phyloP scores from a whole-genome alignment of 2,329 filamentous ascomycete genomes.

The Nigrospora sphaerica region DNA sequence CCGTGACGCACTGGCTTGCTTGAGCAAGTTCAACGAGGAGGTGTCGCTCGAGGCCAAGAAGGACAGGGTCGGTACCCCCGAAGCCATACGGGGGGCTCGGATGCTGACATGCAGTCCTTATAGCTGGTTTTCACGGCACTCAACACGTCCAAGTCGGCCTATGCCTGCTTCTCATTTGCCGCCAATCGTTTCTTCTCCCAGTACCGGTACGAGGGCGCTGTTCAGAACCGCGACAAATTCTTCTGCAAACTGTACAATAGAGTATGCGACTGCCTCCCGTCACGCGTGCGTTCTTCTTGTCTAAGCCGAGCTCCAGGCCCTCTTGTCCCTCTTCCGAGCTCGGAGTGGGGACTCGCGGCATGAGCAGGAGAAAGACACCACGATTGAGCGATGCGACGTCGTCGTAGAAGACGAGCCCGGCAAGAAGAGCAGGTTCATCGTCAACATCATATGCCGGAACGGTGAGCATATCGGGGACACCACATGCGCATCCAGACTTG shows the following conservation, averaged over 20 bases:
- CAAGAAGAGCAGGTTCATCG: slow-evolving; percentile 65
- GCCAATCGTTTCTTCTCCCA: slow-evolving; percentile 64
- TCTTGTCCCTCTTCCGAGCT: slow-evolving; percentile 69
- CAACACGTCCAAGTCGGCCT: slow-evolving; percentile 75
- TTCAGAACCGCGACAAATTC: slow-evolving; percentile 52
- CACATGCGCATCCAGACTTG: not conserved
- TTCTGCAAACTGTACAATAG: slow-evolving; percentile 70
- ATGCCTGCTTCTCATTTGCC: slow-evolving; percentile 64
- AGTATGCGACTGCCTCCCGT: slow-evolving; percentile 27
- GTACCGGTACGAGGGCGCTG: slow-evolving; percentile 56
- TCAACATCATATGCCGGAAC: slow-evolving; percentile 68
- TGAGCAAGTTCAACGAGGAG: slow-evolving; percentile 73
- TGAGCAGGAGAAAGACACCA: slow-evolving; percentile 57
- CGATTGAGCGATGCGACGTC: slow-evolving; percentile 69
- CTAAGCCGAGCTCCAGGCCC: slow-evolving; percentile 33
- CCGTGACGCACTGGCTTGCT: slow-evolving; percentile 66
- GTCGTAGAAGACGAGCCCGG: slow-evolving; percentile 64
- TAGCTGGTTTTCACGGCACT: slow-evolving; percentile 68
- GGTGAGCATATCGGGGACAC: slow-evolving; percentile 30
- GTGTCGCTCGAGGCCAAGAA: slow-evolving; percentile 67
- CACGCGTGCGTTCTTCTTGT: not conserved
- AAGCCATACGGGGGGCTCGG: not conserved
- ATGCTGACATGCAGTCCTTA: slow-evolving; percentile 5
- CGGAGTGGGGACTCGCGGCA: slow-evolving; percentile 52
- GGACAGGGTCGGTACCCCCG: slow-evolving; percentile 46